These are phyloP conservation scores for Solanum sitiens DNA, from an alignment of 257 asterid species.

Conservation along the genomic window DNA sequence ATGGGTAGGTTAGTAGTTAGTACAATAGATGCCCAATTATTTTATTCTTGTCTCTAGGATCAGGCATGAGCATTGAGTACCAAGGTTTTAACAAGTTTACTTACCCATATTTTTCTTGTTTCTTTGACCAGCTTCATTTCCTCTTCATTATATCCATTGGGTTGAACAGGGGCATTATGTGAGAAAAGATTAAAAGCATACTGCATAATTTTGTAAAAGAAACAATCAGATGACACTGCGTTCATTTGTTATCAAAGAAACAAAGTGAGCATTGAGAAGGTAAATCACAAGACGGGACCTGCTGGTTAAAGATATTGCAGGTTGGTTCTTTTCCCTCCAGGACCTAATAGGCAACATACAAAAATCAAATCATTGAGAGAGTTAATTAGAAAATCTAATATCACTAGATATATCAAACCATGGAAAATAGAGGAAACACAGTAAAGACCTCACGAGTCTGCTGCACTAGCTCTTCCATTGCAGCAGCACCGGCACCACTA, in stretches of 20 bases:
- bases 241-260: not conserved
- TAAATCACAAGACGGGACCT: slow-evolving; percentile 33
- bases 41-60: not conserved
- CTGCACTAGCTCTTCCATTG: slow-evolving; percentile 93
- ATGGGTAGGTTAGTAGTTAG: not conserved
- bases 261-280: not conserved
- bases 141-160: slow-evolving; percentile 96
- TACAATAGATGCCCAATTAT: not conserved
- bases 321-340: slow-evolving; percentile 80
- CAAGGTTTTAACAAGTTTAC: not conserved
- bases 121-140: slow-evolving; percentile 97
- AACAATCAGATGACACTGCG: not conserved
- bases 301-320: slow-evolving; percentile 68
- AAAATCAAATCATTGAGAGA: not conserved
- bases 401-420: not conserved
- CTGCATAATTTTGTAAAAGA: slow-evolving; percentile 27
- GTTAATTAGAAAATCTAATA: not conserved
- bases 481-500: slow-evolving; percentile 91
- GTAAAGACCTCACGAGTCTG: slow-evolving; percentile 80
- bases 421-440: not conserved
- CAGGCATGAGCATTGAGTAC: not conserved
- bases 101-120: slow-evolving; percentile 94
- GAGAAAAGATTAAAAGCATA: slow-evolving; percentile 97
- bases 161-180: slow-evolving; percentile 78
- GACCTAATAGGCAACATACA: slow-evolving; percentile 29